Evolutionary conservation across 2,329 filamentous ascomycete genomes (phyloP), one percentile per base, ranked within the genome.

Genomic region (Calonectria crousiana): DNA sequence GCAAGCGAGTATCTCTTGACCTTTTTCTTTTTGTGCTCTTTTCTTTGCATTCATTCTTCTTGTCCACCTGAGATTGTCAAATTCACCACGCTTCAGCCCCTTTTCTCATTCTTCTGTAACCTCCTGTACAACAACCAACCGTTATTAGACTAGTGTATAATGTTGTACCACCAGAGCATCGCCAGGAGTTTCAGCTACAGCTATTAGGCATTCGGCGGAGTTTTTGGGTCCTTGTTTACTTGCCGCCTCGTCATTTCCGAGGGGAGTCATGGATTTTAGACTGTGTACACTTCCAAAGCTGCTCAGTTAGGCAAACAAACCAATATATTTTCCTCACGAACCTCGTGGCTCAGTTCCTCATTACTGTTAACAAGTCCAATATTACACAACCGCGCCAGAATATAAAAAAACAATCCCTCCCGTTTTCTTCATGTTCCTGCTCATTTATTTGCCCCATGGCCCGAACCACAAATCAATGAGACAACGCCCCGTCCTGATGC

Each of bases 401-500:
- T 62, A 62, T 62, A 62, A 60, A 72, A 74, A 73, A 69, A 69
- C 66, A 70, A 51, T 69, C 34, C 74, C 56, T 32, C 44, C 53
- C 64, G 41, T 73, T 58, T 32, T 51, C 68, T 79, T 49, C 58
- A 67, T 62, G 56, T 52, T 60, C 28, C 30, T 10, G 30, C 49
- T 67, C 64, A 67, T 73, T 52, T 67, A 60, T 73, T 74, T 69
- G 66, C 69, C 73, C 53, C 76, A 72, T 67, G 51, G 62, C 53
- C 52, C 69, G 74, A 71, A 70, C 60, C 78, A 69, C 72, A 69
- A 56, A 78, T 72, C 74, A 78, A 80, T 78, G 69, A 73, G 69
- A 76, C 76, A 80, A 80, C 78, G 78, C 79, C 79, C 71, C 52
- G 66, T 75, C 52, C 62, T 52, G 72, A 74, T 76, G 74, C 72